A percentile compares a stretch with the other conserved stretches of the same genome.
Evolutionary conservation across 306 rosid genomes (phyloP).

Genomic region (Medicago ruthenica): DNA sequence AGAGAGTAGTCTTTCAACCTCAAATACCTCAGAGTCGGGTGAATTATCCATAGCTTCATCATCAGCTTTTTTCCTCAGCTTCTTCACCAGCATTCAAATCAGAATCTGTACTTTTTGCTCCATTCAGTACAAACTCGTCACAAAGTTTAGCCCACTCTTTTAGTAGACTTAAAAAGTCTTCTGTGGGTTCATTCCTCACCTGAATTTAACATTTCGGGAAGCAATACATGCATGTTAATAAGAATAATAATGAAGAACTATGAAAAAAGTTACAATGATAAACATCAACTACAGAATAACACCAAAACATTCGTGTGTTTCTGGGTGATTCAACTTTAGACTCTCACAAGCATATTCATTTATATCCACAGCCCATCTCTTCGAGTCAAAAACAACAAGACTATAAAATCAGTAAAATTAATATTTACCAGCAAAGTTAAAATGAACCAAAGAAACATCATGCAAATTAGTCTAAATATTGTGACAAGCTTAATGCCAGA

Average conservation of each 20-base stretch:
- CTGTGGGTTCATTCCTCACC: conserved; percentile 57
- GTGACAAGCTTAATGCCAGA: conserved; percentile 54
- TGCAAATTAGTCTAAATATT: conserved; percentile 33
- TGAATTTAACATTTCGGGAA: conserved; percentile 6
- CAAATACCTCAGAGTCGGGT: conserved; percentile 52
- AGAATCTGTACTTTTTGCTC: conserved; percentile 25
- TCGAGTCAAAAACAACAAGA: conserved; percentile 17
- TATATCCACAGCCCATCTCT: conserved; percentile 62
- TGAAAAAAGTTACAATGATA: not conserved
- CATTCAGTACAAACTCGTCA: conserved; percentile 33
- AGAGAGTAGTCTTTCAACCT: conserved; percentile 51
- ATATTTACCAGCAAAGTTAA: not conserved
- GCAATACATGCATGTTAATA: not conserved
- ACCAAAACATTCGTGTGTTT: conserved; percentile 47
- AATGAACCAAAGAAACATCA: not conserved
- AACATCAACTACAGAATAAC: not conserved
- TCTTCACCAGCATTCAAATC: conserved; percentile 19
- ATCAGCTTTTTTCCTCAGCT: not conserved
- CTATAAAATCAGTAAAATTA: not conserved
- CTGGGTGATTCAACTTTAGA: conserved; percentile 52
- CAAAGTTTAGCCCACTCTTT: conserved; percentile 54
- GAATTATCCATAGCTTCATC: conserved; percentile 10
- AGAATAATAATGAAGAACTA: not conserved
- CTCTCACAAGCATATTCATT: conserved; percentile 49
- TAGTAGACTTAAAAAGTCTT: conserved; percentile 44